phyloP scores from a whole-genome alignment of 108 stramenopile genomes.

The Schizochytrium sp. region DNA sequence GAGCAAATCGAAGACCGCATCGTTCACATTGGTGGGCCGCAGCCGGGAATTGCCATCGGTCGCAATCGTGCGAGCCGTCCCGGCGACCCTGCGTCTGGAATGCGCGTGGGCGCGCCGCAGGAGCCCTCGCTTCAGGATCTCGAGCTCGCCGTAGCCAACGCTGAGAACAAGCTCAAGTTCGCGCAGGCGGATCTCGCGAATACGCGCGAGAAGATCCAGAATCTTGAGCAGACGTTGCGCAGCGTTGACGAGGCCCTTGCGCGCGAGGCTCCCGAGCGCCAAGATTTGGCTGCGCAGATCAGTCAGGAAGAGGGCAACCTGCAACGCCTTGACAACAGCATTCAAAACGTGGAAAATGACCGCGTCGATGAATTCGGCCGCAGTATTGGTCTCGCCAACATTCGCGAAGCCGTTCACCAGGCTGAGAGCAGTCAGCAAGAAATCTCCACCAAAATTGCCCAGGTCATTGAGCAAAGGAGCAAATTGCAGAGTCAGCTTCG shows the following conservation, averaged over 20 bases:
- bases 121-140: conserved; percentile 54
- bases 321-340: conserved; percentile 41
- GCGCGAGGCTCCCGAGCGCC: not conserved
- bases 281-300: conserved; percentile 31
- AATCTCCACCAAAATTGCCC: conserved; percentile 59
- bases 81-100: not conserved
- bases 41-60: not conserved
- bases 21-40: not conserved
- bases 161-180: conserved; percentile 61
- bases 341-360: conserved; percentile 41
- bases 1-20: conserved; percentile 43
- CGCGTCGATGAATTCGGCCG: conserved; percentile 3
- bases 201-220: conserved; percentile 59
- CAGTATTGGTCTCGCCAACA: conserved; percentile 64
- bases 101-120: not conserved
- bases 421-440: conserved; percentile 67
- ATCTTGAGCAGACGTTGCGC: conserved; percentile 43
- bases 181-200: conserved; percentile 65
- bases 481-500: conserved; percentile 48
- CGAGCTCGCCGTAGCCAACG: conserved; percentile 56
- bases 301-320: conserved; percentile 45
- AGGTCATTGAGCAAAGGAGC: conserved; percentile 60
- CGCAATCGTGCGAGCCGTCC: not conserved
- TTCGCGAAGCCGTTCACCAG: conserved; percentile 72
- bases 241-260: not conserved